Base-by-base conservation (phyloP, 1,139 yeast species). In the Scheffersomyces insectosa region DNA sequence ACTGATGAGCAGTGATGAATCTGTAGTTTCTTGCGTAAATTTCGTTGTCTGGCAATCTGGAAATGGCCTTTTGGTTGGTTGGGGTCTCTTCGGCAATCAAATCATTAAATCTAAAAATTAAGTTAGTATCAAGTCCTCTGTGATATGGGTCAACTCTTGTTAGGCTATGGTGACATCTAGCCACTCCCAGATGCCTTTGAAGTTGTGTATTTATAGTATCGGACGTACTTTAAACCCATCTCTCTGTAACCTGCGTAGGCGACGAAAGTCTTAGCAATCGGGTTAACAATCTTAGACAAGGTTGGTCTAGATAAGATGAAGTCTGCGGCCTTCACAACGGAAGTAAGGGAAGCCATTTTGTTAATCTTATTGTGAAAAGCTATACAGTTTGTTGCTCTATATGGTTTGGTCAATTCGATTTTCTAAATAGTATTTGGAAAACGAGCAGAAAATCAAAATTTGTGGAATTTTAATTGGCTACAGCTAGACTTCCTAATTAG, bases 21-120 rank as follows among this genome's bases (percentile, higher is more conserved):
- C 99, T 88, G 82, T 75, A 93, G 65, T 85, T 86, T 77, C 99
- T 88, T 54, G 95, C 89, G 69, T 93, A 93, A 36, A 83, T 72
- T 64, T 86, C 95, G 43, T 82, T 80, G 44, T 82, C 82, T 55
- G 97, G 96, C 60, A 93, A 77, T 80, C 99, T 88, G 50, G 80
- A 71, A 50, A 93, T 71, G 43, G 98, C 99, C 63, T 83, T 89
- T 75, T 89, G 95, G 73, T 86, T 79, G 46, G 82, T 74, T 60
- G 91, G 91, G 66, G 77, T 85, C 76, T 93, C 99, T 73, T 93
- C 99, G 51, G 80, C 70, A 53, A 93, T 69, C 61, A 93, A 72
- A 69, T 93, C 99, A 64, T 93, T 95, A 63, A 83, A 82, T 68
- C 84, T 75, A 33, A 9, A 23, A 45, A 38, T 42, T 13, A 13